A percentile compares a stretch with the other conserved stretches of the same genome.
phyloP scores from a whole-genome alignment of 768 basidiomycete genomes.

The Steccherinum ochraceum region DNA sequence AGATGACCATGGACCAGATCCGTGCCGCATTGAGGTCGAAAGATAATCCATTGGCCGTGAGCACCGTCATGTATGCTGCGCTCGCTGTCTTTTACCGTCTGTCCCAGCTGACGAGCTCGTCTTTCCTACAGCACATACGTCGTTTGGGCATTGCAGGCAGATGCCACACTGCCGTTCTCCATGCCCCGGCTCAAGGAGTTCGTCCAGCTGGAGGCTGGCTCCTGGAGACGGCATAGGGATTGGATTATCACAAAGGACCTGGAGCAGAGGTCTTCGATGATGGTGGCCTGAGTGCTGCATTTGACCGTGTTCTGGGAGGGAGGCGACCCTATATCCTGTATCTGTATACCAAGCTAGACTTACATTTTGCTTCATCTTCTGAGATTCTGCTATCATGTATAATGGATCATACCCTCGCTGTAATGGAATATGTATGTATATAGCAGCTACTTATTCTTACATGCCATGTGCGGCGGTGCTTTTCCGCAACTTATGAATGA shows the following conservation, averaged over 20 bases:
- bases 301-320: no score
- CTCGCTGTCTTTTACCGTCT: background rate
- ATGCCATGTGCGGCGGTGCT: background rate
- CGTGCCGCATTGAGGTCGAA: constrained; percentile 30
- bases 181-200: constrained; percentile 28
- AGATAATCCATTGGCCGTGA: constrained; percentile 36
- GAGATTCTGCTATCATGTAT: no score
- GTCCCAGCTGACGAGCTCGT: background rate
- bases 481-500: no score
- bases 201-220: constrained; percentile 32
- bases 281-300: no score
- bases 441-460: no score
- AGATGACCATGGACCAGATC: constrained; percentile 31
- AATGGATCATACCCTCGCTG: no score
- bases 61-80: constrained; percentile 41
- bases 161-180: constrained; percentile 31
- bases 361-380: no score
- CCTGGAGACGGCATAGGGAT: constrained; percentile 35
- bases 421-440: background rate
- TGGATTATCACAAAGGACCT: constrained; percentile 26
- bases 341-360: no score
- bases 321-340: no score
- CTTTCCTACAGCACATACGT: constrained; percentile 33
- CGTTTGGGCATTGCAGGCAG: constrained; percentile 33
- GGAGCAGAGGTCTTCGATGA: constrained; percentile 1